Base-by-base conservation (phyloP, 2,329 filamentous ascomycete genomes). In the Pseudogymnoascus sp. region DNA sequence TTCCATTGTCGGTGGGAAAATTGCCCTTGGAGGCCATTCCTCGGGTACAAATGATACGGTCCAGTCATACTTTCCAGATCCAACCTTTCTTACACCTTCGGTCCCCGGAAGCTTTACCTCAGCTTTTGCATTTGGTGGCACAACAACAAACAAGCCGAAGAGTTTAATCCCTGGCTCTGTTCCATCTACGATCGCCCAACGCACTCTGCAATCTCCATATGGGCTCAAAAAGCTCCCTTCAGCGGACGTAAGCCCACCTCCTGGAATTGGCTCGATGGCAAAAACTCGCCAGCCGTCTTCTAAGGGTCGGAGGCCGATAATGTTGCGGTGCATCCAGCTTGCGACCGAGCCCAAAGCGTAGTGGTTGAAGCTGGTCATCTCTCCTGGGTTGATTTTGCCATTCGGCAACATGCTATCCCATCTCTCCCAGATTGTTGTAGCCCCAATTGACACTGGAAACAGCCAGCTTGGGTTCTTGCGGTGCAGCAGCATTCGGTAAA, bases 401-500 rank as follows among this genome's bases (percentile, higher is more conserved):
- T 70, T 64, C 0, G 69, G 69, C 2, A 71, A 59, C 67, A 71
- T 68, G 14, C 68, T 70, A 51, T 71, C 69, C 69, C 69, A 71
- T 10, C 69, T 39, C 45, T 71, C 69, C 69, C 69, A 69, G 63
- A 69, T 69, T 8, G 69, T 71, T 2, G 69, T 71, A 5, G 68
- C 69, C 12, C 69, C 69, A 69, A 71, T 71, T 1, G 67, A 68
- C 16, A 71, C 66, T 3, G 69, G 66, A 47, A 70, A 71, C 4
- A 71, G 36, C 69, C 69, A 71, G 16, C 16, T 18, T 42, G 39
- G 39, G 8, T 21, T 18, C 73, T 18, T 21, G 16, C 16, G n/a
- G n/a, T 42, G 16, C 7, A 42, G 65, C 2, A 76, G 67, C 71
- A 76, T 75, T 23, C 71, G 70, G 62, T 75, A 75, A 39, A 65